A percentile compares a stretch with the other conserved stretches of the same genome.
Conservation (phyloP, 768 basidiomycete species). For the Tubosaeta sp. region DNA sequence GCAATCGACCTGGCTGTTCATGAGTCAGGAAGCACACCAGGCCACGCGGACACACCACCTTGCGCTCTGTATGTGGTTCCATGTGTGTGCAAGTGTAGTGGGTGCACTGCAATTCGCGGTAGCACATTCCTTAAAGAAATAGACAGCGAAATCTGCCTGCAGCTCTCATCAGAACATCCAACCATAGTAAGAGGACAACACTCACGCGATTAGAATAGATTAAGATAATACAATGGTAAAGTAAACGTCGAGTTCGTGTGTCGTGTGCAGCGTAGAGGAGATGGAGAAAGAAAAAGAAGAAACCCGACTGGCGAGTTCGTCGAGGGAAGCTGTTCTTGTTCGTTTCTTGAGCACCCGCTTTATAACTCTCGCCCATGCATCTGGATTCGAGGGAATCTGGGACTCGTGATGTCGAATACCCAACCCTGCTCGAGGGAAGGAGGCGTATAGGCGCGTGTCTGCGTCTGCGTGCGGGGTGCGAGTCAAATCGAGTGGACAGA, state of each 20-base stretch:
- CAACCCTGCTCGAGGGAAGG: constrained; percentile 4
- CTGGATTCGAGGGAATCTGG: constrained; percentile 4
- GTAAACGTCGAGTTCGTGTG: background rate
- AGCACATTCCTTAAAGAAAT: constrained; percentile 36
- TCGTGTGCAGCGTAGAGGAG: background rate
- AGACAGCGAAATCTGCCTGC: background rate
- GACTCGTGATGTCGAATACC: constrained; percentile 3
- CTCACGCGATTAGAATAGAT: constrained; percentile 23
- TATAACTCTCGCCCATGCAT: constrained; percentile 16
- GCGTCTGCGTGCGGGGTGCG: constrained; percentile 9
- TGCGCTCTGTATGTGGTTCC: constrained; percentile 26
- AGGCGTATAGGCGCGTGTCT: constrained; percentile 1
- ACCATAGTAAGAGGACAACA: background rate
- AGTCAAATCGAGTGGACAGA: constrained; percentile 8
- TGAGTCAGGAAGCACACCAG: constrained; percentile 11
- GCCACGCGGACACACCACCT: constrained; percentile 27
- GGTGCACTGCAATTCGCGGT: constrained; percentile 37
- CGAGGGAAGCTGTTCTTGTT: background rate
- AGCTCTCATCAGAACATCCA: constrained; percentile 9
- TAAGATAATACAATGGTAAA: constrained; percentile 13
- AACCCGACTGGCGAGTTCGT: constrained; percentile 8
- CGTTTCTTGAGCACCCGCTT: constrained; percentile 10
- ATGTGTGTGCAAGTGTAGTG: constrained; percentile 38
- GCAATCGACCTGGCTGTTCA: constrained; percentile 39
- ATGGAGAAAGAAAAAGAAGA: background rate